Evolutionary conservation across 148 eudicot species (phyloP), one percentile per base, ranked within the genome.

Genomic region (Fagopyrum tataricum): DNA sequence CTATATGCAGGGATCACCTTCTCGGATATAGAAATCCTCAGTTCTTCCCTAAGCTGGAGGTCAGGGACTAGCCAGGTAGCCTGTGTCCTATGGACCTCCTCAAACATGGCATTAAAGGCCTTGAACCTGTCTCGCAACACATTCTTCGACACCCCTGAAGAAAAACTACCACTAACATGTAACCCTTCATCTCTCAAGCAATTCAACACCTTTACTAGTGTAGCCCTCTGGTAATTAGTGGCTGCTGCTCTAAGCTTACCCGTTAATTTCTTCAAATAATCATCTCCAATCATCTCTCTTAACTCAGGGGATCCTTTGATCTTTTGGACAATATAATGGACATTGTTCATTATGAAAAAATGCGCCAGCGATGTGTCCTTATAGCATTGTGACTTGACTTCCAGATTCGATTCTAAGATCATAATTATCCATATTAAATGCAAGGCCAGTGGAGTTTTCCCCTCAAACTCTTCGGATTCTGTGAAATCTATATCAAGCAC

Each of bases 361-460:
- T 87, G 89, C 64, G 84, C 87, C 52, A 92, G 75, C 11, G 96
- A 83, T 18, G 80, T 74, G 76, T 95, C 89, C 47, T 74, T 81
- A 67, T 92, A 90, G 72, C 79, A 76, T 47, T 84, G 87, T 15
- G 96, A 87, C 70, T 95, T 95, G 0, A 76, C 93, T 48, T 90
- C 88, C 70, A 92, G 72, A 82, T 90, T 95, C 23, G 61, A 86
- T 47, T 84, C 88, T 75, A 95, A 67, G 2, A 90, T 85, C 51
- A 79, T 86, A 76, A 87, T 84, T 14, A 88, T 86, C 98, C 96
- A 95, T 48, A 90, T 88, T 87, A 95, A 84, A 87, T 91, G 98
- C 77, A 86, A 76, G 2, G 91, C 91, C 67, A 95, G 71, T 0
- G 91, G 84, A 55, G 88, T 77, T 46, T 80, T 86, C 51, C 79